Conservation (phyloP, 805 yeast genomes). For the Starmerella gropengiesseri region DNA sequence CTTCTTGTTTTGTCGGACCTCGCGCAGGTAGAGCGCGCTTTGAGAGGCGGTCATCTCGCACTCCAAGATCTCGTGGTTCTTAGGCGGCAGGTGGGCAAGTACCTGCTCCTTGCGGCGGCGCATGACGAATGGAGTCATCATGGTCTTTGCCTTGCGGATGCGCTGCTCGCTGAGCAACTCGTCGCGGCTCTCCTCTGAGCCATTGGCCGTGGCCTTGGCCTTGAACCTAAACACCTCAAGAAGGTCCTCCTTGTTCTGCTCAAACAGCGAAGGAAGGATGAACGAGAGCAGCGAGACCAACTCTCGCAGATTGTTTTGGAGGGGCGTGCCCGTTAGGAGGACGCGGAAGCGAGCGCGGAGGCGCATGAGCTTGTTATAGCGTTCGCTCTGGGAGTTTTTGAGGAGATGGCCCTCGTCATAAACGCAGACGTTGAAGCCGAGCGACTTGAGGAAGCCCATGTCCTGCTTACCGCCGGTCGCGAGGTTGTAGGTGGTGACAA, state of each 20-base stretch:
- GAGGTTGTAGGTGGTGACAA: constrained; percentile 86
- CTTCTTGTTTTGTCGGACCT: constrained; percentile 34
- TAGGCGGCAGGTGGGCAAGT: constrained; percentile 74
- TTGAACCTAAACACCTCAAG: constrained; percentile 77
- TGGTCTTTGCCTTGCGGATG: constrained; percentile 81
- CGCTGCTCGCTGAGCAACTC: constrained; percentile 75
- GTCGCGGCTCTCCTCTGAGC: constrained; percentile 23
- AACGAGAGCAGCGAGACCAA: constrained; percentile 82
- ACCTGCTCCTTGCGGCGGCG: constrained; percentile 90
- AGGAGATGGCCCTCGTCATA: constrained; percentile 98
- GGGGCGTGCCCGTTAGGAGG: constrained; percentile 89
- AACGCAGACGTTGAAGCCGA: constrained; percentile 74
- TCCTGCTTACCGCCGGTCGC: constrained; percentile 83
- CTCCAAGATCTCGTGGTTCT: constrained; percentile 49
- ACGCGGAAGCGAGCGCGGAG: constrained; percentile 74
- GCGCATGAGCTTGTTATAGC: constrained; percentile 79
- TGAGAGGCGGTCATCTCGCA: constrained; percentile 48
- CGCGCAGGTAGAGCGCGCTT: constrained; percentile 55
- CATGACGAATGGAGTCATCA: constrained; percentile 96
- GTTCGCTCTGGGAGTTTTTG: constrained; percentile 77
- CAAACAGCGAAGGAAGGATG: constrained; percentile 74
- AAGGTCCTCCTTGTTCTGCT: constrained; percentile 70
- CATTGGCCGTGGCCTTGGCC: constrained; percentile 51
- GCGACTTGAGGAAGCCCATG: constrained; percentile 60
- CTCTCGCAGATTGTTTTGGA: constrained; percentile 86